These are phyloP conservation scores for Fragilariopsis cylindrus DNA, from an alignment of 108 stramenopile species.

Conservation along the genomic window DNA sequence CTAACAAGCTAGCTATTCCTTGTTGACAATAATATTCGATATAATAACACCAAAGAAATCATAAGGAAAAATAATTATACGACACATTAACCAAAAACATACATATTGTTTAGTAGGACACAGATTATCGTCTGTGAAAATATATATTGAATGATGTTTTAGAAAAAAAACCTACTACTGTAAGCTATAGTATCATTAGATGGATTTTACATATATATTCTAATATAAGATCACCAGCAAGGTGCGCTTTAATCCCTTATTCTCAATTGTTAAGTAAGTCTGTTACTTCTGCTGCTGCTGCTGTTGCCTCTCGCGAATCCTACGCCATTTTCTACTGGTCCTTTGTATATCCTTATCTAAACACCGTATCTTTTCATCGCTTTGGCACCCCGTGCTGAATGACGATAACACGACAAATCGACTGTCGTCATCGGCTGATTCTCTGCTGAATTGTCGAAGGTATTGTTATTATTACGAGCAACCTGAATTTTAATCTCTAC, in stretches of 20 bases:
- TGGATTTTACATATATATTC: background rate
- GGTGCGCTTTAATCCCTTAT: too few relatives aligned
- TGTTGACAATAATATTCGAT: too few relatives aligned
- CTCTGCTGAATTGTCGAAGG: slow-evolving; percentile 4
- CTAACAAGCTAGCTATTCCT: background rate
- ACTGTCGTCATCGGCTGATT: background rate
- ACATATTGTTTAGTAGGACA: too few relatives aligned
- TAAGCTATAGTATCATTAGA: background rate
- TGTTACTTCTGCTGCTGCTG: background rate
- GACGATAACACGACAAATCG: slow-evolving; percentile 47
- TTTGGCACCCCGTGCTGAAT: slow-evolving; percentile 51
- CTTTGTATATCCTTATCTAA: slow-evolving; percentile 69
- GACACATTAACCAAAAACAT: too few relatives aligned
- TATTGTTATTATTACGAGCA: background rate
- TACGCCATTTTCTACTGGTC: slow-evolving; percentile 82
- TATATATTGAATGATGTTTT: background rate
- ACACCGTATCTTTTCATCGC: slow-evolving; percentile 51
- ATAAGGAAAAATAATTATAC: too few relatives aligned
- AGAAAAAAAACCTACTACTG: background rate
- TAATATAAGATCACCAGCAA: too few relatives aligned
- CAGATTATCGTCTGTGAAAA: too few relatives aligned
- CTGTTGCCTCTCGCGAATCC: slow-evolving; percentile 42
- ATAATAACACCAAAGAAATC: too few relatives aligned
- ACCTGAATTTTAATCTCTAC: slow-evolving; percentile 37
- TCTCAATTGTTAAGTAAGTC: too few relatives aligned